Evolutionary conservation across 805 yeast species (phyloP).

Genomic region (Wickerhamiella slavikovae): DNA sequence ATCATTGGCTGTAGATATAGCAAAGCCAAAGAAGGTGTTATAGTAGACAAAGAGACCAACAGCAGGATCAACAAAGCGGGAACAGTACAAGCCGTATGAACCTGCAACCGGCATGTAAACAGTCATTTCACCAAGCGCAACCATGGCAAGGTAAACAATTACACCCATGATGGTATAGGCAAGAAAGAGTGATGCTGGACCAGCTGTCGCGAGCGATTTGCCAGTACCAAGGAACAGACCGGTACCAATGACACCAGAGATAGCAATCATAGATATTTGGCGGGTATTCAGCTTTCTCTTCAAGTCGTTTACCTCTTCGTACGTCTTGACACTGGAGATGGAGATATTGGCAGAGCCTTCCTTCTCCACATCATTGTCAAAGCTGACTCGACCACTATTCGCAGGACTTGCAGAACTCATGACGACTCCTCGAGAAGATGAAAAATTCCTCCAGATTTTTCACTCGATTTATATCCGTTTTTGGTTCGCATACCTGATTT

Average conservation of each 20-base stretch:
- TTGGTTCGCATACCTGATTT: no score
- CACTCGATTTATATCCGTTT: no score
- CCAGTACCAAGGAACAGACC: constrained; percentile 33
- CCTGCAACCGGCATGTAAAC: constrained; percentile 33
- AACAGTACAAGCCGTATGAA: constrained; percentile 30
- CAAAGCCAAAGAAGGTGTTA: constrained; percentile 33
- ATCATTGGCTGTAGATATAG: constrained; percentile 28
- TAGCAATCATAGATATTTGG: constrained; percentile 51
- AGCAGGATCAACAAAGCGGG: constrained; percentile 28
- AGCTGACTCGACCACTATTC: no score
- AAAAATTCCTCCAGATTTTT: no score
- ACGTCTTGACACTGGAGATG: no score
- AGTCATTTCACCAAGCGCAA: constrained; percentile 36
- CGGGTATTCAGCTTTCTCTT: constrained; percentile 14
- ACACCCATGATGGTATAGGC: constrained; percentile 29
- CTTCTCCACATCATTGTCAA: no score
- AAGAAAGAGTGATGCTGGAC: constrained; percentile 32
- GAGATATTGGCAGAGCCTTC: no score
- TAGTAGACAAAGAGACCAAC: constrained; percentile 31
- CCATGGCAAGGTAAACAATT: constrained; percentile 32
- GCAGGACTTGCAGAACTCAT: no score
- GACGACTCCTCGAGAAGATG: no score
- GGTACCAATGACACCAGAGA: constrained; percentile 70
- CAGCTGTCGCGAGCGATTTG: constrained; percentile 27
- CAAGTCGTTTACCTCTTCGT: constrained; percentile 11